A percentile compares a stretch with the other conserved stretches of the same genome.
Conservation (phyloP, 331 rosid genomes). For the Ulmus americana region DNA sequence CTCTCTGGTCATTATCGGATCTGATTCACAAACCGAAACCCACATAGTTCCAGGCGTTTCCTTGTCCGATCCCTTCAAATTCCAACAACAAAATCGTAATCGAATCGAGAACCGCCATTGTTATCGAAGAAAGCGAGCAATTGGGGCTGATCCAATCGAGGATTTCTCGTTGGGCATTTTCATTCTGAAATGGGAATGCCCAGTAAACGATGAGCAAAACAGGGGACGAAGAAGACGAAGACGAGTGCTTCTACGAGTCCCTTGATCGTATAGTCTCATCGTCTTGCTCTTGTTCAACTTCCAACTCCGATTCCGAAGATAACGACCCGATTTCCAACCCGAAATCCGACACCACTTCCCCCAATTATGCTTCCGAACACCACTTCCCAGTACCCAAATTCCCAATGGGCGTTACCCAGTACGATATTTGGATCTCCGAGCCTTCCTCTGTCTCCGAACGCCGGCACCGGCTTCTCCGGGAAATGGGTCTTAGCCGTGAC, state of each 20-base stretch:
- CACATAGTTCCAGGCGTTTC: slow-evolving; percentile 24
- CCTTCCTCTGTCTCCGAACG: slow-evolving; percentile 90
- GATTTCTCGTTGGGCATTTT: slow-evolving; percentile 30
- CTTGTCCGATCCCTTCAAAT: slow-evolving; percentile 36
- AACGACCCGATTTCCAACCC: slow-evolving; percentile 7
- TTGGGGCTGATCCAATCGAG: slow-evolving; percentile 43
- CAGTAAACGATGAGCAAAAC: slow-evolving; percentile 67
- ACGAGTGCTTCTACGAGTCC: slow-evolving; percentile 79
- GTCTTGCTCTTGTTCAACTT: slow-evolving; percentile 78
- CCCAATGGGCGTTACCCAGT: slow-evolving; percentile 51
- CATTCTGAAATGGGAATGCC: slow-evolving; percentile 66
- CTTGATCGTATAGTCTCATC: slow-evolving; percentile 78
- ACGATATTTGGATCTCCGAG: slow-evolving; percentile 91
- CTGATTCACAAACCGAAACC: slow-evolving; percentile 43
- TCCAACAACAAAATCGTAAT: background rate
- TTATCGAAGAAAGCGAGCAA: background rate
- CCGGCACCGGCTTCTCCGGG: slow-evolving; percentile 60
- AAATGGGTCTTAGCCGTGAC: slow-evolving; percentile 69
- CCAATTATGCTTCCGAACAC: slow-evolving; percentile 44
- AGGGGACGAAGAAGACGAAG: slow-evolving; percentile 50
- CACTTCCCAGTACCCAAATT: slow-evolving; percentile 46
- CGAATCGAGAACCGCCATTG: background rate
- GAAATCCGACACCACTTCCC: slow-evolving; percentile 18
- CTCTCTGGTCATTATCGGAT: slow-evolving; percentile 40
- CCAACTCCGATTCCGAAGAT: slow-evolving; percentile 54